Conservation (phyloP, 371 early-diverging fungal species). For the Capillidium rhysosporum region DNA sequence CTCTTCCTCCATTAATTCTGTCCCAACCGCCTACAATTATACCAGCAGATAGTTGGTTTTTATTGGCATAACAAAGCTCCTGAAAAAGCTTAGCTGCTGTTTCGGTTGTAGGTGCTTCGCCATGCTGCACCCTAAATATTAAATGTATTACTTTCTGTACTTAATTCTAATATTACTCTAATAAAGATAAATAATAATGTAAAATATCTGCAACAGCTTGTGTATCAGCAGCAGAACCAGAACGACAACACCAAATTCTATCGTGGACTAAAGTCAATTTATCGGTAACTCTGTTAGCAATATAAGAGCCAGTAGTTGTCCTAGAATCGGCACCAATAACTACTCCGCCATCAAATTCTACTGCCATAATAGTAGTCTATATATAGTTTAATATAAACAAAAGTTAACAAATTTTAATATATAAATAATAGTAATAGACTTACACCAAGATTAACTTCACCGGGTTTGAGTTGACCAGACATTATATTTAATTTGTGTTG, state of each 20-base stretch:
- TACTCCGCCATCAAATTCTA: slow-evolving; percentile 86
- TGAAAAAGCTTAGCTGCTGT: slow-evolving; percentile 88
- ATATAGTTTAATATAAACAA: neutral
- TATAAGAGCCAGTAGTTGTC: slow-evolving; percentile 87
- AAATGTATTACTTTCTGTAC: neutral
- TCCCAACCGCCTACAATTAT: slow-evolving; percentile 99
- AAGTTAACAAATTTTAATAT: neutral
- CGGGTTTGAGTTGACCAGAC: slow-evolving; percentile 50
- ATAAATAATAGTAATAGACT: slow-evolving; percentile 10
- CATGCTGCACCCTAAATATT: slow-evolving; percentile 67
- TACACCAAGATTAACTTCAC: slow-evolving; percentile 90
- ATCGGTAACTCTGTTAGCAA: slow-evolving; percentile 95
- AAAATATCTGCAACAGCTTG: slow-evolving; percentile 96
- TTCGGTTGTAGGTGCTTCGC: slow-evolving; percentile 67
- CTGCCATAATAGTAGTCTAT: slow-evolving; percentile 99
- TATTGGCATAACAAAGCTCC: slow-evolving; percentile 90
- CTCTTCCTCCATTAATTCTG: slow-evolving; percentile 70
- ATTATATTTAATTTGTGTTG: slow-evolving; percentile 10
- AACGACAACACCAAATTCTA: slow-evolving; percentile 93
- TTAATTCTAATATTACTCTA: slow-evolving; percentile 30
- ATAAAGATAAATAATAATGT: slow-evolving; percentile 79
- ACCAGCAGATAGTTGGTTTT: slow-evolving; percentile 78
- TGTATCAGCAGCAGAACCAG: slow-evolving; percentile 98
- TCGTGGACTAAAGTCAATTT: slow-evolving; percentile 97
- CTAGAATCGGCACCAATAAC: slow-evolving; percentile 98